Evolutionary conservation across 768 basidiomycete genomes (phyloP).

Genomic region (Exidia glandulosa): DNA sequence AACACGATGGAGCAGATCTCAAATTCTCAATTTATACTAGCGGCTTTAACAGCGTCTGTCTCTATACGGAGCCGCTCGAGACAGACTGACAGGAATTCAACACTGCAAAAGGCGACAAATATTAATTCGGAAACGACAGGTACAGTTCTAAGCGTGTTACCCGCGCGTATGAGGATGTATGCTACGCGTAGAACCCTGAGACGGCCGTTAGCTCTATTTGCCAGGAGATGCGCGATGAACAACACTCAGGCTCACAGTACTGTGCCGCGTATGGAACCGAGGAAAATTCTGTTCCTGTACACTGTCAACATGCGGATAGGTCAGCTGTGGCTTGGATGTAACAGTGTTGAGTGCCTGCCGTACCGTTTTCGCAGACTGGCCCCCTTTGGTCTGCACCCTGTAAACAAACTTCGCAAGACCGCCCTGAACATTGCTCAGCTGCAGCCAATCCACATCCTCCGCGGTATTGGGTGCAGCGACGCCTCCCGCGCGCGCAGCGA

Average conservation of each 20-base stretch:
- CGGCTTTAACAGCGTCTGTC: too few relatives aligned
- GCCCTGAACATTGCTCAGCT: constrained; percentile 36
- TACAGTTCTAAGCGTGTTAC: too few relatives aligned
- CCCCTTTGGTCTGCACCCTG: constrained; percentile 16
- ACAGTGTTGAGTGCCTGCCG: not conserved
- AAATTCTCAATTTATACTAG: too few relatives aligned
- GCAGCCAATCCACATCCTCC: constrained; percentile 45
- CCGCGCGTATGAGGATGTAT: too few relatives aligned
- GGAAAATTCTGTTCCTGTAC: not conserved
- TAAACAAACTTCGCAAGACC: constrained; percentile 22
- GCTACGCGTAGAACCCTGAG: not conserved
- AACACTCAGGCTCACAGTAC: not conserved
- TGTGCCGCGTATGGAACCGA: not conserved
- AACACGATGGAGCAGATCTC: too few relatives aligned
- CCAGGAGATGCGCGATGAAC: not conserved
- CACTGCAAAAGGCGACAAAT: too few relatives aligned
- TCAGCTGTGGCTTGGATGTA: not conserved
- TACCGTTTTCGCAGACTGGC: constrained; percentile 17
- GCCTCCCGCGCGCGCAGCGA: constrained; percentile 32
- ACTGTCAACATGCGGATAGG: not conserved
- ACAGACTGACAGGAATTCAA: too few relatives aligned
- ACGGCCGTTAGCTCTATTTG: too few relatives aligned
- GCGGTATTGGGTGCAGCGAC: constrained; percentile 31
- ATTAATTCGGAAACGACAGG: too few relatives aligned
- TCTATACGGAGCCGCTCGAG: too few relatives aligned